Percentiles rank a stretch among this genome's conserved stretches.
These are phyloP conservation scores for Arthrobotrys musiformis DNA, from an alignment of 2,329 filamentous ascomycete species.

Conservation along the genomic window DNA sequence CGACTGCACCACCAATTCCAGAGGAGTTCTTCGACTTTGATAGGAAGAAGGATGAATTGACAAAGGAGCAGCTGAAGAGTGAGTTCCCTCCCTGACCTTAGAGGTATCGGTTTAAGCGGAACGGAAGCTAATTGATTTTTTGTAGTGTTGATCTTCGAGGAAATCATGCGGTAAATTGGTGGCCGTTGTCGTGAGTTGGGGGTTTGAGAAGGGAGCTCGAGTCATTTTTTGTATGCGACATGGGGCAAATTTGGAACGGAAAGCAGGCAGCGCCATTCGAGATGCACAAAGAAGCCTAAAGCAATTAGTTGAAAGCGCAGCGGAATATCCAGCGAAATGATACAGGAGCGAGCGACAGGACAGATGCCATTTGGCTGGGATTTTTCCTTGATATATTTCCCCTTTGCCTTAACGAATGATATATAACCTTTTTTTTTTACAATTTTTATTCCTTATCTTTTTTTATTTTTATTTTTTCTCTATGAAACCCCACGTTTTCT, in stretches of 20 bases:
- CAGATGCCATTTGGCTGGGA: not conserved
- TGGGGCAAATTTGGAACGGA: not conserved
- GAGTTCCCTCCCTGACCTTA: constrained; percentile 59
- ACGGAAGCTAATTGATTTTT: constrained; percentile 41
- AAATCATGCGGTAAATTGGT: constrained; percentile 76
- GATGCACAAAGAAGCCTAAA: not conserved
- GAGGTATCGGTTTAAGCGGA: no score
- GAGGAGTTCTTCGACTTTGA: constrained; percentile 99
- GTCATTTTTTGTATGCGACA: not conserved
- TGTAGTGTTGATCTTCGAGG: constrained; percentile 87
- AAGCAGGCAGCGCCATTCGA: not conserved
- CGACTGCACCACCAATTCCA: constrained; percentile 93
- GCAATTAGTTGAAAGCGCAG: not conserved
- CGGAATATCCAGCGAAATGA: not conserved
- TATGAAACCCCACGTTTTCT: not conserved
- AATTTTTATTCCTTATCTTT: not conserved
- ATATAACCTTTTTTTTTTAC: not conserved
- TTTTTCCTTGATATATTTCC: not conserved
- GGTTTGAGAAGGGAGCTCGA: not conserved
- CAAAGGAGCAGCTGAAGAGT: constrained; percentile 98
- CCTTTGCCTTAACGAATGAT: not conserved
- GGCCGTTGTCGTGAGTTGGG: not conserved
- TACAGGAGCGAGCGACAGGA: constrained; percentile 17
- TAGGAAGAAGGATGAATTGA: constrained; percentile 98
- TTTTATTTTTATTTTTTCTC: not conserved